phyloP scores from a whole-genome alignment of 2,329 filamentous ascomycete genomes.

The Alternaria brassicicola region DNA sequence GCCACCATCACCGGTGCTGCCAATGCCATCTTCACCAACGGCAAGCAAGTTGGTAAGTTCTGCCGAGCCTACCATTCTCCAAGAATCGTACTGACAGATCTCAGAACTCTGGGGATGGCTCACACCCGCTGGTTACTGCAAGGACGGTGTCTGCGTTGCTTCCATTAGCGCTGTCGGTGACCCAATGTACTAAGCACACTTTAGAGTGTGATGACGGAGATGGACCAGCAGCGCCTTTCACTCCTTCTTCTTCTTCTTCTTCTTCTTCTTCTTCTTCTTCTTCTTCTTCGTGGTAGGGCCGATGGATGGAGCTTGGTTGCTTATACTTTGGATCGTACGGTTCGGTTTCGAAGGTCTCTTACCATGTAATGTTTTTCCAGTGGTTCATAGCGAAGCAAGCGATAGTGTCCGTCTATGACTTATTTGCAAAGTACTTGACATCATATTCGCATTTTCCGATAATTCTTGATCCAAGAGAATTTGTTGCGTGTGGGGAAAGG shows the following conservation, averaged over 20 bases:
- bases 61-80: not conserved
- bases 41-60: constrained; percentile 8
- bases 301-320: not conserved
- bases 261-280: not conserved
- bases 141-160: constrained; percentile 6
- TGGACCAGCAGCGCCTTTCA: not conserved
- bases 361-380: not conserved
- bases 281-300: not conserved
- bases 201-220: not conserved
- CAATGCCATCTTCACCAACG: constrained; percentile 7
- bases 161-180: constrained; percentile 7
- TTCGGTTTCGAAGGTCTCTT: not conserved
- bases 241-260: not conserved
- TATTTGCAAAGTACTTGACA: not conserved
- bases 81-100: not conserved
- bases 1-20: constrained; percentile 8
- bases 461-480: not conserved
- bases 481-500: not conserved
- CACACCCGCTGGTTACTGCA: constrained; percentile 9
- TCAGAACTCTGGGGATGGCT: constrained; percentile 11
- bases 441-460: not conserved
- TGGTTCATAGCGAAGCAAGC: not conserved
- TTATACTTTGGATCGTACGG: not conserved
- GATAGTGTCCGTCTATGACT: not conserved
- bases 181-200: constrained; percentile 8